These are phyloP conservation scores for Annulohypoxylon moriforme DNA, from an alignment of 495 filamentous ascomycete species.

Conservation along the genomic window DNA sequence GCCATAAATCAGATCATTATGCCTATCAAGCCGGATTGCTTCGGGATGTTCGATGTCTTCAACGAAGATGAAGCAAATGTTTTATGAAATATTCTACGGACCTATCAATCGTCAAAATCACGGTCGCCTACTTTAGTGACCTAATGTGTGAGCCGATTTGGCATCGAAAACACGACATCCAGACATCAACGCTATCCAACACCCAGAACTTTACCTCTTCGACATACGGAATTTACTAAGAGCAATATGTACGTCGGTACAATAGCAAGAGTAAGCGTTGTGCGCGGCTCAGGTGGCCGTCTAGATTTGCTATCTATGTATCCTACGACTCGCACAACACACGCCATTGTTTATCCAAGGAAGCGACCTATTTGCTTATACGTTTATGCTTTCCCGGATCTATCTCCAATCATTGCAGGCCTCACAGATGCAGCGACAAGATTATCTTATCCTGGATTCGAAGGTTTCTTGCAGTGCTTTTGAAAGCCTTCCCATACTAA, in stretches of 20 bases:
- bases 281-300: not conserved
- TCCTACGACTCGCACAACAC: not conserved
- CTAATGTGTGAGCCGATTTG: too few species aligned
- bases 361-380: not conserved
- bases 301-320: not conserved
- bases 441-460: too few species aligned
- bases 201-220: not conserved
- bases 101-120: not conserved
- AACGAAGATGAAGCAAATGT: not conserved
- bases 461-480: too few species aligned
- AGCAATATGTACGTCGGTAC: too few species aligned
- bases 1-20: not conserved
- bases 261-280: too few species aligned
- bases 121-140: too few species aligned
- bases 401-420: not conserved
- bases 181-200: too few species aligned
- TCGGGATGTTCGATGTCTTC: not conserved
- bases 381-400: not conserved
- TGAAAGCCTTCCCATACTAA: too few species aligned
- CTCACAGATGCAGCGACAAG: not conserved
- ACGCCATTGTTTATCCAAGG: not conserved
- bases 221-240: too few species aligned
- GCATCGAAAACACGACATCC: too few species aligned
- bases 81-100: not conserved
- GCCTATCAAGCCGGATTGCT: not conserved